A percentile compares a stretch with the other conserved stretches of the same genome.
These are phyloP conservation scores for Penicillium bovifimosum DNA, from an alignment of 495 filamentous ascomycete species.

Conservation along the genomic window DNA sequence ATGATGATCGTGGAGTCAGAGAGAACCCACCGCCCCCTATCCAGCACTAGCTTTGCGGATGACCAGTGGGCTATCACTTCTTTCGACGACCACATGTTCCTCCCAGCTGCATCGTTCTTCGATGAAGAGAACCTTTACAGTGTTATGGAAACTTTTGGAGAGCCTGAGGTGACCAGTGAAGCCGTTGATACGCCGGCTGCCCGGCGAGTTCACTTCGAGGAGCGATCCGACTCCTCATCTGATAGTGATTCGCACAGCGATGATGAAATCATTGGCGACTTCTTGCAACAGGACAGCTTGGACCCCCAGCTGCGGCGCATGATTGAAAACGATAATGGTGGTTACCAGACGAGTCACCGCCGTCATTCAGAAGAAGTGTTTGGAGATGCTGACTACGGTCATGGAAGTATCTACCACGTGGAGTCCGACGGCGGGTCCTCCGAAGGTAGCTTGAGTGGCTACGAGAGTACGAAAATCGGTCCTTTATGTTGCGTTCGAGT, in stretches of 20 bases:
- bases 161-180: conserved; percentile 41
- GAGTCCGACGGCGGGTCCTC: conserved; percentile 50
- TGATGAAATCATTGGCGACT: conserved; percentile 63
- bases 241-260: conserved; percentile 48
- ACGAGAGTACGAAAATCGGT: conserved; percentile 58
- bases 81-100: conserved; percentile 44
- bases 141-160: conserved; percentile 42
- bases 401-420: conserved; percentile 46
- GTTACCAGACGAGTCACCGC: conserved; percentile 35
- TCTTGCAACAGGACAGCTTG: conserved; percentile 63
- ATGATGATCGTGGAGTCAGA: conserved; percentile 60
- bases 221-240: conserved; percentile 47
- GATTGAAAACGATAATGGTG: conserved; percentile 58
- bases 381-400: conserved; percentile 41
- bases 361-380: conserved; percentile 42
- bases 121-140: conserved; percentile 48
- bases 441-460: conserved; percentile 61
- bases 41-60: conserved; percentile 31
- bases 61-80: conserved; percentile 55
- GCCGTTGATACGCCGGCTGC: conserved; percentile 37
- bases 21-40: conserved; percentile 33
- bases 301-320: conserved; percentile 63
- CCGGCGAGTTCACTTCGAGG: conserved; percentile 48
- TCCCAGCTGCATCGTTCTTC: conserved; percentile 45
- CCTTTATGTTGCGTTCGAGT: conserved; percentile 6